Base-by-base conservation (phyloP, 106 monocot genomes). In the Acorus calamus region DNA sequence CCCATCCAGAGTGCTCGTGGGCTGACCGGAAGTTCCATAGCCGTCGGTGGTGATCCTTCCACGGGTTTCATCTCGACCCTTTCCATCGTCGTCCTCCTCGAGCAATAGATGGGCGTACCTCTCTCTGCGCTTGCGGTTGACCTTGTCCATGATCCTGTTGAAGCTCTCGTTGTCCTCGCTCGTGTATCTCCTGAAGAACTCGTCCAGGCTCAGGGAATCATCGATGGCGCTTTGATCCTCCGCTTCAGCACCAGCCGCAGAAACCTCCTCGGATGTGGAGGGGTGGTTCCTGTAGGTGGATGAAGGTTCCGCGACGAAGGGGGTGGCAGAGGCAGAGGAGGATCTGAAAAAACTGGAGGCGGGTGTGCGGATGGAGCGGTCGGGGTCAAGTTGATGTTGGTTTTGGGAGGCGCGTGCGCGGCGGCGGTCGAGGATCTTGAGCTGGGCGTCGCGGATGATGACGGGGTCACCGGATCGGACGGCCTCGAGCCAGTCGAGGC, bases 121-220 rank as follows among this genome's bases (percentile, higher is more conserved):
- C 75, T 91, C 96, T 66, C 73, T 80, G 63, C 76, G 55, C 68
- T 79, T 91, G 54, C 68, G 65, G 14, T 98, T 91, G 12, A 98
- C 91, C 80, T 88, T 91, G 66, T 98, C 96, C 67, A 98, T 60
- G 45, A 98, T 91, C 65, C 71, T 76, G 0, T 71, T 76, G 74
- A 98, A 98, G 65, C 87, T 91, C 66, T 85, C 96, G 49, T 98
- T 91, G 62, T 98, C 96, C 84, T 98, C 91, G 72, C 91, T 91
- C 2, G 96, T 98, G 71, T 91, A 98, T 51, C 53, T 28, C 42
- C 65, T 61, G 58, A 84, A 83, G 66, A 98, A 98, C n/a, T 83
- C 83, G 49, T 98, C 96, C 6, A 98, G 71, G 8, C 80, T 60
- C 11, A 87, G 54, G 8, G 78, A 50, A 11, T 54, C 47, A 47